Evolutionary conservation across 148 eudicot genomes (phyloP).

Genomic region (Euryodendron excelsum): DNA sequence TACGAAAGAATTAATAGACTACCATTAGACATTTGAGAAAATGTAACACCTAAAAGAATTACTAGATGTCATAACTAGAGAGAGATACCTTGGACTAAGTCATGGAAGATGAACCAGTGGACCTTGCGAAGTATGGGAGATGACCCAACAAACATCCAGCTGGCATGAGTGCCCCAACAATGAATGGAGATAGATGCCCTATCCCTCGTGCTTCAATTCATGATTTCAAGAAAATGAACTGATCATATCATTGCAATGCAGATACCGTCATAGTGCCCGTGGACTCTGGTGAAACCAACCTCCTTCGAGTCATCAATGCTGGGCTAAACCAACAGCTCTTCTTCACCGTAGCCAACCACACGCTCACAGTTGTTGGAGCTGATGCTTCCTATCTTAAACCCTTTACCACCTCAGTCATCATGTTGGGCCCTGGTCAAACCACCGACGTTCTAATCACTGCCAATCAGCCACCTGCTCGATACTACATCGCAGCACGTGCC

Average conservation of each 20-base stretch:
- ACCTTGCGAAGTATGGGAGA: background rate
- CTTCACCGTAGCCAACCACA: slow-evolving; percentile 79
- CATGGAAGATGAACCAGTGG: no score
- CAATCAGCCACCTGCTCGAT: slow-evolving; percentile 61
- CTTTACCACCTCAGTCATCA: slow-evolving; percentile 68
- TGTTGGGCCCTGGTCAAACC: slow-evolving; percentile 94
- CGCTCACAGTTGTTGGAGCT: slow-evolving; percentile 77
- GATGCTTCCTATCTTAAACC: slow-evolving; percentile 90
- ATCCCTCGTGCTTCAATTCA: background rate
- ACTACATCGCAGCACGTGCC: slow-evolving; percentile 76
- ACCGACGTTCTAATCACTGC: slow-evolving; percentile 77
- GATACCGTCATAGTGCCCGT: slow-evolving; percentile 66
- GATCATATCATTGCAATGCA: slow-evolving; percentile 25
- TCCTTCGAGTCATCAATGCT: slow-evolving; percentile 76
- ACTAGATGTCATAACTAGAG: background rate
- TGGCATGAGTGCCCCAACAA: background rate
- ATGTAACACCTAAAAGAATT: background rate
- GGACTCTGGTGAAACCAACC: slow-evolving; percentile 70
- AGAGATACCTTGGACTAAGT: background rate
- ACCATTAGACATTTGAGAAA: background rate
- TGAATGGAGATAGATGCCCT: background rate
- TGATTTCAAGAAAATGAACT: slow-evolving; percentile 3
- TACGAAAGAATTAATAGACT: background rate
- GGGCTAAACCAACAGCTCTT: slow-evolving; percentile 89
- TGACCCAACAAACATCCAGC: background rate